Conservation (phyloP, 1,284 basidiomycete species). For the Cystobasidium pallidum region DNA sequence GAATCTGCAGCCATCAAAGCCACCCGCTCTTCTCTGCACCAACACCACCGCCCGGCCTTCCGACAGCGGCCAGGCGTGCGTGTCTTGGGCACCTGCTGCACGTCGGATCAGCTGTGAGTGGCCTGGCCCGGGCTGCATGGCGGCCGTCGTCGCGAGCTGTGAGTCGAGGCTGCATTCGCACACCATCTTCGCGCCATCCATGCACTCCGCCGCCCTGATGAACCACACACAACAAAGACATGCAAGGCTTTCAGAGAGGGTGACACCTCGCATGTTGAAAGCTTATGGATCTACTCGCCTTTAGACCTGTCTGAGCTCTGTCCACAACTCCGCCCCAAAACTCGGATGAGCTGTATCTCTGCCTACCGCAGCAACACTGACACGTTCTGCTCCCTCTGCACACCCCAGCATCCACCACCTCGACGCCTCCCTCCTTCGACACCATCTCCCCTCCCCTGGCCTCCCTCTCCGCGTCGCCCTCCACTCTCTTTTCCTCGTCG, state of each 20-base stretch:
- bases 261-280: slow-evolving; percentile 26
- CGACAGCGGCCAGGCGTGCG: too few relatives aligned
- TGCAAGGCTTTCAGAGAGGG: slow-evolving; percentile 45
- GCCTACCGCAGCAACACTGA: background rate
- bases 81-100: too few relatives aligned
- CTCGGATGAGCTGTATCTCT: slow-evolving; percentile 4
- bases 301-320: slow-evolving; percentile 31
- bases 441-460: background rate
- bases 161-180: background rate
- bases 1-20: too few relatives aligned
- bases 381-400: background rate
- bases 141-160: slow-evolving; percentile 5
- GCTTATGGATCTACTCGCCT: slow-evolving; percentile 35
- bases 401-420: background rate
- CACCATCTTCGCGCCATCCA: background rate
- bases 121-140: slow-evolving; percentile 22
- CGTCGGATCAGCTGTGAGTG: too few relatives aligned
- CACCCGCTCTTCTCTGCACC: too few relatives aligned
- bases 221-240: slow-evolving; percentile 38
- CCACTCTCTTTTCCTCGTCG: background rate
- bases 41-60: too few relatives aligned
- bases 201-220: slow-evolving; percentile 19
- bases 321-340: background rate
- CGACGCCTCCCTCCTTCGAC: background rate
- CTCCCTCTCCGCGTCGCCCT: background rate